Evolutionary conservation across 2,329 filamentous ascomycete species (phyloP).

Genomic region (Exophiala sp.): DNA sequence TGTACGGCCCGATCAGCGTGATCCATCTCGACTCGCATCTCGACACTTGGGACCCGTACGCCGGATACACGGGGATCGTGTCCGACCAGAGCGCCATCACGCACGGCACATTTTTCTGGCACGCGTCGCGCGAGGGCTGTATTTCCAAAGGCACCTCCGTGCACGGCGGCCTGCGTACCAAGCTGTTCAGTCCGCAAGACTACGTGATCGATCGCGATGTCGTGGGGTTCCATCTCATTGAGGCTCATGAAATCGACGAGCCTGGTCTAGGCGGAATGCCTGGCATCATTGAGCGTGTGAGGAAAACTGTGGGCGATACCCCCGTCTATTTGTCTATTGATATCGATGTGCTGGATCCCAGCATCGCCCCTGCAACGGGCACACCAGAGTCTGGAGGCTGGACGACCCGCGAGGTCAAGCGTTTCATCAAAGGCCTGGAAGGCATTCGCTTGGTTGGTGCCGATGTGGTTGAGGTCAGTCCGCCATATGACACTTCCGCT

Average conservation of each 20-base stretch:
- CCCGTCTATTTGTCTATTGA: constrained; percentile 34
- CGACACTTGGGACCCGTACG: constrained; percentile 69
- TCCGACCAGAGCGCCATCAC: constrained; percentile 71
- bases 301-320: constrained; percentile 62
- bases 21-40: constrained; percentile 60
- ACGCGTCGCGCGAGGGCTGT: constrained; percentile 70
- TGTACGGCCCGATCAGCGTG: constrained; percentile 62
- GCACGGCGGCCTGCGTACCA: constrained; percentile 80
- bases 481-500: constrained; percentile 28
- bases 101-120: constrained; percentile 85
- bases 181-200: constrained; percentile 68
- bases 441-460: constrained; percentile 29
- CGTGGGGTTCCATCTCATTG: constrained; percentile 71
- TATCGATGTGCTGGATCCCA: constrained; percentile 34
- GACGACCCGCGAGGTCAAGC: constrained; percentile 29
- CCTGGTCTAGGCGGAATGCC: constrained; percentile 56
- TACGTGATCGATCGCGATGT: constrained; percentile 81
- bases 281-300: constrained; percentile 73
- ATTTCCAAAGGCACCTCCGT: constrained; percentile 78
- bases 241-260: constrained; percentile 64
- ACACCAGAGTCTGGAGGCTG: constrained; percentile 30
- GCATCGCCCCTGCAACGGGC: constrained; percentile 33
- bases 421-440: constrained; percentile 28
- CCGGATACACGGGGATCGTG: constrained; percentile 70
- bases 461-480: constrained; percentile 30